Evolutionary conservation across 2,329 filamentous ascomycete genomes (phyloP), one percentile per base, ranked within the genome.

Genomic region (Didymellaceae sp.): DNA sequence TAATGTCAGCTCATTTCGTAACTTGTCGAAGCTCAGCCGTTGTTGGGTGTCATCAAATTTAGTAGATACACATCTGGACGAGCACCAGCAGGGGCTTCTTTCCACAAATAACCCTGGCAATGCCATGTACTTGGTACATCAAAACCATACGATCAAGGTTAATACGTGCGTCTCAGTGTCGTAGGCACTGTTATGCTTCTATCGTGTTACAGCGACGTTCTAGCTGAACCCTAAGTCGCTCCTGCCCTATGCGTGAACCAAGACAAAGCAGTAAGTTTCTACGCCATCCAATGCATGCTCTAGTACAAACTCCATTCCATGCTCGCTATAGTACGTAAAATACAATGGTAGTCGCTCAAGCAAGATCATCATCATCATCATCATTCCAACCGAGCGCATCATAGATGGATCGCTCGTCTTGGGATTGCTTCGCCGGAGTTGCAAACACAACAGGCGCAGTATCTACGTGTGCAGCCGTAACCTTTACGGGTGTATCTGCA

Each of bases 331-430:
- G 35, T 71, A 50, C 47, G 58, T 45, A 52, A 43, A 37, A 45
- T 49, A 38, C 46, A 43, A 53, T 10, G 35, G 49, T 35, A 33
- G 20, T 31, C 28, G 40, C 52, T 54, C 61, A 51, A 38, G 39
- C 35, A 65, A 52, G 38, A 26, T 67, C 37, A 14, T 30, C 37
- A 13, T 37, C 33, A 52, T n/a, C n/a, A n/a, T 78, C 74, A 54
- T 78, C 75, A 59, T 78, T 72, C 77, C 77, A 80, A 20, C 77
- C 77, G 43, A 79, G 54, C 9, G 68, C 69, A 41, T 74, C 74
- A 51, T 78, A 79, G 38, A 79, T 75, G 17, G 60, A 65, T 13
- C 53, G 33, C 43, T 65, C n/a, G n/a, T n/a, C 68, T 22, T 42
- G 47, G 20, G 52, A 52, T 3, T 48, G 42, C 13, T 58, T 58